Base-by-base conservation (phyloP, 768 basidiomycete genomes). In the Podaxis pistillaris region DNA sequence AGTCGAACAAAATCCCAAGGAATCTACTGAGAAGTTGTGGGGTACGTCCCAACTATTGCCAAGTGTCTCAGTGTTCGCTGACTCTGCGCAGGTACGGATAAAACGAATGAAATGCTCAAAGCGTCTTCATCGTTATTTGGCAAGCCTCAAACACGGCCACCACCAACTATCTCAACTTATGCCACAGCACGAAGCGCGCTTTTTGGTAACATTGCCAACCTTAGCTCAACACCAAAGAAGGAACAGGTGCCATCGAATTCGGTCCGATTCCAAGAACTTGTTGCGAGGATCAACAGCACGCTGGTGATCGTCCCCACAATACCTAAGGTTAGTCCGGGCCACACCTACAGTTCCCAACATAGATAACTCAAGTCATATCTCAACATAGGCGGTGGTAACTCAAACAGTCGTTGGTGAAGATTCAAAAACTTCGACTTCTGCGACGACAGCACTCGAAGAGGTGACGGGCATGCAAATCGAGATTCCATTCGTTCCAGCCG, bases 401-500 rank as follows among this genome's bases (percentile, higher is more conserved):
- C 41, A n/a, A 33, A 59, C 53, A 54, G 19, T 7, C 24, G 9
- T 50, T 13, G 49, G 24, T 24, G 11, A 24, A 24, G 13, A 50
- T 12, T 2, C 49, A 26, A 12, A 26, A 50, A 12, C 9, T 24
- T 50, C 49, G 13, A 36, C 66, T 53, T 33, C 66, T 46, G 56
- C 52, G 30, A 66, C 65, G 37, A 50, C 40, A 54, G 58, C 65
- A 12, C n/a, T 30, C 9, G 63, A 63, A 12, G 63, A 63, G n/a
- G 65, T 58, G 36, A 66, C 56, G 19, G 55, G 76, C 24, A 82
- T 79, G 73, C 82, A 86, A 58, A 81, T 85, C 38, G 92, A 93
- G 73, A 83, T 94, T 6, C 86, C 93, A 0, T 96, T 88, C 65
- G 80, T 96, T 8, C 93, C 93, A 52, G 81, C 85, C 1, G 73